A percentile compares a stretch with the other conserved stretches of the same genome.
phyloP scores from a whole-genome alignment of 805 yeast genomes.

The Metschnikowia chrysomelidarum region DNA sequence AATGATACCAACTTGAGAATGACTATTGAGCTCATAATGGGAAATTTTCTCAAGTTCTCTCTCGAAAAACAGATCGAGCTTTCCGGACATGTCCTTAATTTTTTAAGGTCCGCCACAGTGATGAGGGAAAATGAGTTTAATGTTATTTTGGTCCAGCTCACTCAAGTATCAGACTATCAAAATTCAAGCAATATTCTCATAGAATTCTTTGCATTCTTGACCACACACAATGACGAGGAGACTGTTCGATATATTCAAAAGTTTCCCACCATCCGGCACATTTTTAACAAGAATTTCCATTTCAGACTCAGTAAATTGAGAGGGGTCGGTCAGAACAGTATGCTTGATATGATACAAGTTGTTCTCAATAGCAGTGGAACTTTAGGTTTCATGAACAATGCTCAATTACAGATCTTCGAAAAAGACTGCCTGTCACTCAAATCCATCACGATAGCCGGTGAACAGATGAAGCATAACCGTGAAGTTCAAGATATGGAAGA shows the following conservation, averaged over 20 bases:
- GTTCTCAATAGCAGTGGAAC: constrained; percentile 37
- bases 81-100: constrained; percentile 32
- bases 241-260: constrained; percentile 26
- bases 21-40: constrained; percentile 33
- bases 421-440: constrained; percentile 36
- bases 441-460: constrained; percentile 39
- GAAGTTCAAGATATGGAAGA: constrained; percentile 66
- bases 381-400: constrained; percentile 30
- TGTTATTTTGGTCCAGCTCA: constrained; percentile 16
- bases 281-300: constrained; percentile 26
- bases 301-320: constrained; percentile 20
- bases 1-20: constrained; percentile 32
- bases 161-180: constrained; percentile 19
- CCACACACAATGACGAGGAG: constrained; percentile 39
- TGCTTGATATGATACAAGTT: constrained; percentile 31
- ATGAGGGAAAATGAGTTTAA: constrained; percentile 29
- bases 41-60: constrained; percentile 23
- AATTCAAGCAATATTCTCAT: constrained; percentile 15
- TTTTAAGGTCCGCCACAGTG: constrained; percentile 34
- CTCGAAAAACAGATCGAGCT: constrained; percentile 18
- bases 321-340: constrained; percentile 14
- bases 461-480: constrained; percentile 49
- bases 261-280: constrained; percentile 28
- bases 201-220: constrained; percentile 31
- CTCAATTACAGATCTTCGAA: constrained; percentile 33